A percentile compares a stretch with the other conserved stretches of the same genome.
Conservation (phyloP, 352 stramenopile species). For the Vaucheria bursata region DNA sequence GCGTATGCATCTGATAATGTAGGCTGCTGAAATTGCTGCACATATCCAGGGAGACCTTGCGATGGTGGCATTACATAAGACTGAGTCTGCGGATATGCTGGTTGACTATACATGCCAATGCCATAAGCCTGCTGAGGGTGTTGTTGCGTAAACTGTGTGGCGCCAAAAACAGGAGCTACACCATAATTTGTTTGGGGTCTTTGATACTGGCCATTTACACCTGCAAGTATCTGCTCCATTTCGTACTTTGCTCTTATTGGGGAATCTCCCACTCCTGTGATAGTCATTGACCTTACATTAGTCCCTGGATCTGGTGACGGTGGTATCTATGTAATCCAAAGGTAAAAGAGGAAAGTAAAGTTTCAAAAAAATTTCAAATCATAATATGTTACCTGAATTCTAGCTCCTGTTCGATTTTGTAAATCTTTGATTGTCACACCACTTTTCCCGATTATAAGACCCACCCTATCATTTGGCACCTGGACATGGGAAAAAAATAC, state of each 20-base stretch:
- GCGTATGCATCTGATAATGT: conserved; percentile 11
- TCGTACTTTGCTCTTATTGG: conserved; percentile 63
- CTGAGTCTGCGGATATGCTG: conserved; percentile 23
- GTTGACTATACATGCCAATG: conserved; percentile 1
- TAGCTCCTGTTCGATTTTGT: conserved; percentile 86
- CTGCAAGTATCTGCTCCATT: conserved; percentile 60
- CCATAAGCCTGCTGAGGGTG: conserved; percentile 18
- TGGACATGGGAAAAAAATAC: no score
- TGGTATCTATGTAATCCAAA: conserved; percentile 53
- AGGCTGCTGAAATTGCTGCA: conserved; percentile 22
- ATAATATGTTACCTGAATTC: conserved; percentile 78
- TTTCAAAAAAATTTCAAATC: not conserved
- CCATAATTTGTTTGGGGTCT: conserved; percentile 51
- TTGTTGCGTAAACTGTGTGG: conserved; percentile 35
- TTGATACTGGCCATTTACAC: conserved; percentile 49
- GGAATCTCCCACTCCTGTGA: conserved; percentile 55
- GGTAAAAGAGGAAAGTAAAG: not conserved
- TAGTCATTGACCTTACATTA: conserved; percentile 62
- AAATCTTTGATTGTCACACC: conserved; percentile 92
- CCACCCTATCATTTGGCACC: conserved; percentile 85
- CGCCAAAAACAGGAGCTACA: conserved; percentile 32
- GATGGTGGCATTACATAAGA: conserved; percentile 13
- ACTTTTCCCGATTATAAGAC: conserved; percentile 94
- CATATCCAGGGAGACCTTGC: conserved; percentile 23
- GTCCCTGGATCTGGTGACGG: conserved; percentile 67